Conservation (phyloP, 306 rosid species). For the Arachis stenosperma region DNA sequence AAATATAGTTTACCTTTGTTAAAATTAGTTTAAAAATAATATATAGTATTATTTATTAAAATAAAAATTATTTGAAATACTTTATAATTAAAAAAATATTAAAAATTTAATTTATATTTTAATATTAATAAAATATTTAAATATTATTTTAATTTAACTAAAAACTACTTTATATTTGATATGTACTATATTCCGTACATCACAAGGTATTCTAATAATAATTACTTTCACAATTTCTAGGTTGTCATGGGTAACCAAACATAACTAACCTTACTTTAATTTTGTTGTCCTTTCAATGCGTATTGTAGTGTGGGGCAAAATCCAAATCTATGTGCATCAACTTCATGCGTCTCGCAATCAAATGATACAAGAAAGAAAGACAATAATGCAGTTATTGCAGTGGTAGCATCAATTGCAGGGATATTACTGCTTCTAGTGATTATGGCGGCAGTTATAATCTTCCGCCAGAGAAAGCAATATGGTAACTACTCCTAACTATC, state of each 20-base stretch:
- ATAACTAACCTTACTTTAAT: background rate
- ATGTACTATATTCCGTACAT: too few species aligned
- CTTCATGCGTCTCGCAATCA: slow-evolving; percentile 10
- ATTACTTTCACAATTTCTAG: background rate
- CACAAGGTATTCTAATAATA: background rate
- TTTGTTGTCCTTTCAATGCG: background rate
- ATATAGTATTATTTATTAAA: too few species aligned
- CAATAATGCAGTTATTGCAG: slow-evolving; percentile 28
- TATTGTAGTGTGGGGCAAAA: slow-evolving; percentile 40
- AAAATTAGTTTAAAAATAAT: too few species aligned
- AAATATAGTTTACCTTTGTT: too few species aligned
- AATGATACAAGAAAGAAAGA: background rate
- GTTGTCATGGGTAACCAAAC: background rate
- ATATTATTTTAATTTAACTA: too few species aligned
- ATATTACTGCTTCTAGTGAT: slow-evolving; percentile 6
- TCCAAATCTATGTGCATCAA: slow-evolving; percentile 35
- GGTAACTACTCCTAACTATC: background rate
- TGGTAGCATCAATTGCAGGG: slow-evolving; percentile 47
- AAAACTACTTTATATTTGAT: too few species aligned
- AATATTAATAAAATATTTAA: too few species aligned
- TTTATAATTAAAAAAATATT: too few species aligned
- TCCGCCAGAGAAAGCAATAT: background rate
- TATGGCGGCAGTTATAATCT: slow-evolving; percentile 3
- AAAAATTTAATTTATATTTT: too few species aligned
- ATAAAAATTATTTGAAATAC: too few species aligned